phyloP scores from a whole-genome alignment of 2,329 filamentous ascomycete species.

The Exophiala xenobiotica region DNA sequence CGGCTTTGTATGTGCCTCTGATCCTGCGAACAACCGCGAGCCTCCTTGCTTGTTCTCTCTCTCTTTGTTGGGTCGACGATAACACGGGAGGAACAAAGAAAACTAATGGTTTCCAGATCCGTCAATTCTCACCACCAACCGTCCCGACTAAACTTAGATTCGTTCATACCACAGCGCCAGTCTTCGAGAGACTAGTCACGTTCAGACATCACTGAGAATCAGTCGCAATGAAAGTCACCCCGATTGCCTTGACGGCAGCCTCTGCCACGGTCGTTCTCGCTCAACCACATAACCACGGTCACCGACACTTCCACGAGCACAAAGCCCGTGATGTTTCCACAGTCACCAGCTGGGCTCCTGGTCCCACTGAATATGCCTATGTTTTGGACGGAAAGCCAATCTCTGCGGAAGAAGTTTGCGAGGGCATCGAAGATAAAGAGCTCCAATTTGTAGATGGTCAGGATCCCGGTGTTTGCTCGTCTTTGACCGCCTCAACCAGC shows the following conservation, averaged over 20 bases:
- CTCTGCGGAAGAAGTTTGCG: constrained; percentile 62
- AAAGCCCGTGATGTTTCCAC: constrained; percentile 40
- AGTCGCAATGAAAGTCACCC: constrained; percentile 25
- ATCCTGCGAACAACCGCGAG: constrained; percentile 21
- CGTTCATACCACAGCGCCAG: constrained; percentile 11
- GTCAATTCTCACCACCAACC: constrained; percentile 12
- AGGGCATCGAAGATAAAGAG: constrained; percentile 68
- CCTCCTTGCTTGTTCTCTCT: constrained; percentile 18
- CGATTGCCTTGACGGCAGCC: constrained; percentile 35
- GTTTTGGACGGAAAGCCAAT: constrained; percentile 66
- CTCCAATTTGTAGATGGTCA: constrained; percentile 64
- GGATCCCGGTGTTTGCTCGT: constrained; percentile 54
- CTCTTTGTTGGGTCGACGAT: constrained; percentile 8
- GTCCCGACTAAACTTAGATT: constrained; percentile 19
- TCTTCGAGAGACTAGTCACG: constrained; percentile 26
- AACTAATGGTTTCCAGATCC: constrained; percentile 21
- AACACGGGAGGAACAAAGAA: constrained; percentile 8
- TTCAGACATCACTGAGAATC: constrained; percentile 6
- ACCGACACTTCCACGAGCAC: constrained; percentile 42
- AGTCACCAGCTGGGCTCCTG: constrained; percentile 52
- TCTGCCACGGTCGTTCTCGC: constrained; percentile 45
- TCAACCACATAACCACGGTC: constrained; percentile 43
- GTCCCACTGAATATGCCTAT: constrained; percentile 68
- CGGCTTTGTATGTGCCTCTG: constrained; percentile 29
- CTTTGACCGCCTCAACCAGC: constrained; percentile 32